These are phyloP conservation scores for Aegilops bicornis DNA, from an alignment of 176 grass and related monocot species.

Conservation along the genomic window DNA sequence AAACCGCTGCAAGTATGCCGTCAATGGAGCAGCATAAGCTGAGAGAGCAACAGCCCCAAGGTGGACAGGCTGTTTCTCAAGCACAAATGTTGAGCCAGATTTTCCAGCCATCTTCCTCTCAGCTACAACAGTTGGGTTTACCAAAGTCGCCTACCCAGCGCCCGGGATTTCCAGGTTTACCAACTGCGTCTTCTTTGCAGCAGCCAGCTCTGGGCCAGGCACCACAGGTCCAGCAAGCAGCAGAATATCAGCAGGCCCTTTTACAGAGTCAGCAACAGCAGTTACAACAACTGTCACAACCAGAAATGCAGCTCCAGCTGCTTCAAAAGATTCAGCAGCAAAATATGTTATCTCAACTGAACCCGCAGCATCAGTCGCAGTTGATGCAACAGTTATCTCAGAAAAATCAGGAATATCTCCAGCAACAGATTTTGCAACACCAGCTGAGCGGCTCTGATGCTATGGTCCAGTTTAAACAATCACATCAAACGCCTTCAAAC, in stretches of 20 bases:
- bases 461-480: constrained; percentile 54
- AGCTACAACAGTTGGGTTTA: constrained; percentile 68
- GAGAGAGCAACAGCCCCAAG: constrained; percentile 47
- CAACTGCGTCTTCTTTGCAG: constrained; percentile 47
- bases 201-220: constrained; percentile 46
- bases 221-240: constrained; percentile 58
- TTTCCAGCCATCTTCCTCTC: constrained; percentile 70
- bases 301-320: constrained; percentile 82
- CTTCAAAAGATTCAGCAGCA: constrained; percentile 97
- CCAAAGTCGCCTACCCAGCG: constrained; percentile 50
- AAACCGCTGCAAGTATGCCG: constrained; percentile 41
- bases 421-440: constrained; percentile 72
- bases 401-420: constrained; percentile 69
- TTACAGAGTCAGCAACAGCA: constrained; percentile 84
- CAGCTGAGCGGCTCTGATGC: constrained; percentile 41
- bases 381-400: constrained; percentile 69
- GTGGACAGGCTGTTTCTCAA: constrained; percentile 50
- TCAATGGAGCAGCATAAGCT: constrained; percentile 51
- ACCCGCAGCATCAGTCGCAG: constrained; percentile 72
- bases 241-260: constrained; percentile 74
- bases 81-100: constrained; percentile 59
- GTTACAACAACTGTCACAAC: constrained; percentile 69
- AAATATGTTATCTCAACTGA: constrained; percentile 83
- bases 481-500: constrained; percentile 45
- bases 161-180: constrained; percentile 35